phyloP scores from a whole-genome alignment of 225 moss, liverwort and hornwort genomes.

The Bryoerythrophyllum caledonicum region DNA sequence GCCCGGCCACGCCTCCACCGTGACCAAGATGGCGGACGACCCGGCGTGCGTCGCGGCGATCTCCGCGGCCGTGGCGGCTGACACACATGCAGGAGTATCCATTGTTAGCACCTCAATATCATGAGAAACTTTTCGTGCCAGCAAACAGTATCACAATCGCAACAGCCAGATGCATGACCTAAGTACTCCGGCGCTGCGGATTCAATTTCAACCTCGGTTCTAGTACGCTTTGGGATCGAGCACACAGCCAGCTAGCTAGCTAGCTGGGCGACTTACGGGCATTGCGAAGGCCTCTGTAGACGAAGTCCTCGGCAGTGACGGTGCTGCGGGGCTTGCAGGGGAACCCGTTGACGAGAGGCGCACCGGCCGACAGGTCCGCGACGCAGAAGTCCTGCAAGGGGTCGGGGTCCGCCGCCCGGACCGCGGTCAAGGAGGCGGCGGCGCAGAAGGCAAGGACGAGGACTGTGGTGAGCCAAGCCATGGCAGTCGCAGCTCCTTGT shows the following conservation, averaged over 20 bases:
- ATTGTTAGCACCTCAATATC: too few species aligned
- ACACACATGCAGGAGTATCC: background rate
- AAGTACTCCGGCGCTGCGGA: too few species aligned
- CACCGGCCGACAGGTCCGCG: background rate
- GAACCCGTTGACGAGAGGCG: background rate
- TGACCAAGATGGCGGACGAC: background rate
- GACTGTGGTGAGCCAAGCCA: background rate
- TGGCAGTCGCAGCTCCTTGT: background rate
- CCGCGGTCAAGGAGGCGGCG: background rate
- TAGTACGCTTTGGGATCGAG: too few species aligned
- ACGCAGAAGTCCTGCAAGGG: conserved; percentile 19
- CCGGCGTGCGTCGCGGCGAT: background rate
- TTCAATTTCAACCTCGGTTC: too few species aligned
- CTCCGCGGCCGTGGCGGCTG: background rate
- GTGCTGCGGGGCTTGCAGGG: conserved; percentile 16
- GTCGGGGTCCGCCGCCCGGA: conserved; percentile 15
- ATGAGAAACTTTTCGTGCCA: too few species aligned
- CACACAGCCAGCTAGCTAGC: too few species aligned
- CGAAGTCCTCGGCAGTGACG: conserved; percentile 18
- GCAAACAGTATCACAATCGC: too few species aligned
- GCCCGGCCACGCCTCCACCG: background rate
- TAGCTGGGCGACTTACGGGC: background rate
- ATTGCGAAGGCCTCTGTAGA: conserved; percentile 14
- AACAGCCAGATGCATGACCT: too few species aligned
- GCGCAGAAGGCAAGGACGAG: background rate